Percentiles rank a stretch among this genome's conserved stretches.
Conservation (phyloP, 2,329 filamentous ascomycete genomes). For the Trichoderma pleuroti region DNA sequence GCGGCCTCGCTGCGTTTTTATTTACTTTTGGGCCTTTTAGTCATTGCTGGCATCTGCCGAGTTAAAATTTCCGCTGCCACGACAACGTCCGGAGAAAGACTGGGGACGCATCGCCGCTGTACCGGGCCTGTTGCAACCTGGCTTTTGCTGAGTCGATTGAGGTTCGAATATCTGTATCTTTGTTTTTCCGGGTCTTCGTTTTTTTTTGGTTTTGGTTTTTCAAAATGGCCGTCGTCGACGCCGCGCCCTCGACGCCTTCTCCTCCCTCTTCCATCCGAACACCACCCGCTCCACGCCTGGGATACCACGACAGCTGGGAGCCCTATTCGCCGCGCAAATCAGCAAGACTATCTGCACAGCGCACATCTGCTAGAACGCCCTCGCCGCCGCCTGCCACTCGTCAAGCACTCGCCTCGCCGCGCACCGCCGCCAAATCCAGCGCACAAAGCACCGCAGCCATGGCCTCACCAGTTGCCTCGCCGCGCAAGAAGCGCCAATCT, state of each 20-base stretch:
- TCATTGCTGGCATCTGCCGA: conserved; percentile 16
- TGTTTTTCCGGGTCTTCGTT: conserved; percentile 7
- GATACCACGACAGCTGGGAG: conserved; percentile 65
- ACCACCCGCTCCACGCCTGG: conserved; percentile 65
- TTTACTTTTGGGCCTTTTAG: not conserved
- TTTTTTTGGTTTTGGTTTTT: not conserved
- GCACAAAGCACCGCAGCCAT: conserved; percentile 31
- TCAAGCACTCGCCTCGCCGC: conserved; percentile 32
- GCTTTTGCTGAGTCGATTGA: not conserved
- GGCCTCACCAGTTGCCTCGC: conserved; percentile 44
- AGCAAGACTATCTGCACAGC: conserved; percentile 58
- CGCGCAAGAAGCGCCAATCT: conserved; percentile 50
- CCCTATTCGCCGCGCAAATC: conserved; percentile 71
- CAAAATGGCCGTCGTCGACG: conserved; percentile 30
- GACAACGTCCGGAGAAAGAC: conserved; percentile 19
- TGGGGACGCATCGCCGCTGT: not conserved
- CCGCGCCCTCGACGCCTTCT: conserved; percentile 54
- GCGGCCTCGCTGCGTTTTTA: not conserved
- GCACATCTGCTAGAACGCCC: conserved; percentile 51
- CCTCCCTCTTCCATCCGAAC: conserved; percentile 58
- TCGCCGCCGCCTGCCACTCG: conserved; percentile 45
- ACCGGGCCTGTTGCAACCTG: not conserved
- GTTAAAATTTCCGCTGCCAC: conserved; percentile 19
- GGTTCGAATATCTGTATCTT: not conserved
- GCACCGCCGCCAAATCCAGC: conserved; percentile 32